Percentiles rank a stretch among this genome's conserved stretches.
Conservation (phyloP, 1,284 basidiomycete genomes). For the Clitocybe nebularis region DNA sequence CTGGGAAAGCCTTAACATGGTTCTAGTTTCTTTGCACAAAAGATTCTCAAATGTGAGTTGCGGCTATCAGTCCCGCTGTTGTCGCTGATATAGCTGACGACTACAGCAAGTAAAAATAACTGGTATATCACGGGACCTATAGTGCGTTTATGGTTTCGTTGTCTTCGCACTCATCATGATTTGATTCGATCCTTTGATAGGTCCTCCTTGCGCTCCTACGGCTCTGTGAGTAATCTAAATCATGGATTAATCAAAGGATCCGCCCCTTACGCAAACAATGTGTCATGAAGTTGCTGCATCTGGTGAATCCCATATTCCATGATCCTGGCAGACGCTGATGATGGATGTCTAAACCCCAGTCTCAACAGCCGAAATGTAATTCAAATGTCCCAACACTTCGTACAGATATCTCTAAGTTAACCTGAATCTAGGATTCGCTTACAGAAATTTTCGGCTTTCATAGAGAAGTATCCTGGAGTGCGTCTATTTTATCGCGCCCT, state of each 20-base stretch:
- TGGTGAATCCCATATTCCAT: conserved; percentile 11
- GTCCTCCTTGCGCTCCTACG: conserved; percentile 26
- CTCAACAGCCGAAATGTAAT: conserved; percentile 28
- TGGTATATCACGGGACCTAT: conserved; percentile 37
- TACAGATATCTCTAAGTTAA: not conserved
- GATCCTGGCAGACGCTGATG: not conserved
- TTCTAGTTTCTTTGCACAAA: conserved; percentile 30
- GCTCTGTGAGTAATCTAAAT: conserved; percentile 25
- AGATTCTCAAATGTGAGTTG: conserved; percentile 35
- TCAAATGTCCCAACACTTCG: too few species aligned
- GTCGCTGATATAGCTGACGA: not conserved
- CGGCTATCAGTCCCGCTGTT: not conserved
- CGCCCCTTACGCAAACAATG: conserved; percentile 9
- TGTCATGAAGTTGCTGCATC: conserved; percentile 19
- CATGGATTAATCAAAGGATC: not conserved
- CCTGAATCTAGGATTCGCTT: conserved; percentile 24
- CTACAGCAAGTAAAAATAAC: conserved; percentile 40
- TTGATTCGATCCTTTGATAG: conserved; percentile 17
- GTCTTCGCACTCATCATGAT: too few species aligned
- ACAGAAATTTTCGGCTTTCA: conserved; percentile 22
- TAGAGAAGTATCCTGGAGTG: conserved; percentile 22
- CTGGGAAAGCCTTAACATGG: not conserved
- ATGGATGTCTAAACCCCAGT: conserved; percentile 20
- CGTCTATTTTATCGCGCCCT: not conserved
- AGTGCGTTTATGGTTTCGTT: conserved; percentile 21